These are phyloP conservation scores for Paxillus rubicundulus DNA, from an alignment of 768 basidiomycete species.

Conservation along the genomic window DNA sequence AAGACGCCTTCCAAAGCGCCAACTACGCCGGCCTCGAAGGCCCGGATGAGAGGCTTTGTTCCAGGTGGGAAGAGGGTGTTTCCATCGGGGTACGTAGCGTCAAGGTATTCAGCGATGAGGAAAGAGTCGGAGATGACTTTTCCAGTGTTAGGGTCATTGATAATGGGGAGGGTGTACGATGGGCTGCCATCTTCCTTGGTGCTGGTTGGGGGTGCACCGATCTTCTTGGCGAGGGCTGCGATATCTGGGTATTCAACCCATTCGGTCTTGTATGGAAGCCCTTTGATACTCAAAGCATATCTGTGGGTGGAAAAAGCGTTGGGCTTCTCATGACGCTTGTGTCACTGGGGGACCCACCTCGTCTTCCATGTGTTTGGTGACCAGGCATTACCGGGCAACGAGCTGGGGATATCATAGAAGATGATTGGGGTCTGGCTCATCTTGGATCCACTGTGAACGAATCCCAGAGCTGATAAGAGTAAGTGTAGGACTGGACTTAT, in stretches of 20 bases:
- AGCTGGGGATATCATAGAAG: slow-evolving; percentile 46
- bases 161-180: slow-evolving; percentile 41
- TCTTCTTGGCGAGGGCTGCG: slow-evolving; percentile 28
- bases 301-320: slow-evolving; percentile 17
- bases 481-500: slow-evolving; percentile 3
- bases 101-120: slow-evolving; percentile 46
- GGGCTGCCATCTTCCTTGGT: slow-evolving; percentile 30
- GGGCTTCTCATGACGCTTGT: not conserved
- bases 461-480: not conserved
- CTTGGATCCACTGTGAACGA: not conserved
- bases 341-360: slow-evolving; percentile 28
- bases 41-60: slow-evolving; percentile 38
- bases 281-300: slow-evolving; percentile 41
- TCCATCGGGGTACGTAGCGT: slow-evolving; percentile 38
- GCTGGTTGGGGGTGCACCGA: slow-evolving; percentile 32
- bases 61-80: slow-evolving; percentile 41
- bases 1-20: slow-evolving; percentile 12
- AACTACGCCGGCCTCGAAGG: slow-evolving; percentile 30
- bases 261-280: slow-evolving; percentile 38
- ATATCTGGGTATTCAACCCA: slow-evolving; percentile 47
- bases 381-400: slow-evolving; percentile 31
- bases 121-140: slow-evolving; percentile 39
- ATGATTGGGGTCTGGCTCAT: slow-evolving; percentile 31
- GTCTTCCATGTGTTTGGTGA: slow-evolving; percentile 48
- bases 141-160: slow-evolving; percentile 38